Percentiles rank a stretch among this genome's conserved stretches.
Conservation (phyloP, 148 eudicot genomes). For the Chenopodium formosanum region DNA sequence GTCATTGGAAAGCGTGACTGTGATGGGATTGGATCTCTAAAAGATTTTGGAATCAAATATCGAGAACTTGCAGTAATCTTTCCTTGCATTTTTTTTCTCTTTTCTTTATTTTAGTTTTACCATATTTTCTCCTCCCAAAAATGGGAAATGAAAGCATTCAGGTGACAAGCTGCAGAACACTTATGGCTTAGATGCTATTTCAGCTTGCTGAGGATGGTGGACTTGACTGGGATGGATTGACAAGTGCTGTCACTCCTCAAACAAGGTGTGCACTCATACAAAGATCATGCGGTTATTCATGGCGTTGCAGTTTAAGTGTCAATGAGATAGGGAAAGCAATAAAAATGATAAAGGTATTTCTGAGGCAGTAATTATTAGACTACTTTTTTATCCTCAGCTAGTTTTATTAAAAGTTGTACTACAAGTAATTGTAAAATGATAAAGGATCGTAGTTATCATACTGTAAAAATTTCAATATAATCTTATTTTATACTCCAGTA, state of each 20-base stretch:
- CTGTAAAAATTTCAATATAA: not conserved
- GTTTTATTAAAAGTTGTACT: not conserved
- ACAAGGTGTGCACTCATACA: conserved; percentile 97
- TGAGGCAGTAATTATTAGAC: not conserved
- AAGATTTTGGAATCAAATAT: conserved; percentile 82
- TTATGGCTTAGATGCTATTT: conserved; percentile 16
- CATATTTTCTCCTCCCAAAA: not conserved
- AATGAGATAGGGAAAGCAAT: conserved; percentile 81
- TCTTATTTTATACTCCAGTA: not conserved
- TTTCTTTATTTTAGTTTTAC: not conserved
- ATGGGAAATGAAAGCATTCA: not conserved
- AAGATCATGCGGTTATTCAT: conserved; percentile 96
- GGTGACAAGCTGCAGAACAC: not conserved
- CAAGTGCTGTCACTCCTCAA: conserved; percentile 57
- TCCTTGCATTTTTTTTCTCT: conserved; percentile 5
- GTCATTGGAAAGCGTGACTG: conserved; percentile 92
- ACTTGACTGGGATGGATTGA: conserved; percentile 75
- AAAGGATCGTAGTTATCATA: not conserved
- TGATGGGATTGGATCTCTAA: conserved; percentile 72
- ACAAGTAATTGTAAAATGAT: not conserved
- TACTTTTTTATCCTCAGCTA: not conserved
- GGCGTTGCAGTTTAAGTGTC: conserved; percentile 93
- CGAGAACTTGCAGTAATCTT: conserved; percentile 72
- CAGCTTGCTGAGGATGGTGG: conserved; percentile 89
- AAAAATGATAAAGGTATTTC: conserved; percentile 68